These are phyloP conservation scores for Coccomyxa sp. DNA, from an alignment of 139 green algal species.

Conservation along the genomic window DNA sequence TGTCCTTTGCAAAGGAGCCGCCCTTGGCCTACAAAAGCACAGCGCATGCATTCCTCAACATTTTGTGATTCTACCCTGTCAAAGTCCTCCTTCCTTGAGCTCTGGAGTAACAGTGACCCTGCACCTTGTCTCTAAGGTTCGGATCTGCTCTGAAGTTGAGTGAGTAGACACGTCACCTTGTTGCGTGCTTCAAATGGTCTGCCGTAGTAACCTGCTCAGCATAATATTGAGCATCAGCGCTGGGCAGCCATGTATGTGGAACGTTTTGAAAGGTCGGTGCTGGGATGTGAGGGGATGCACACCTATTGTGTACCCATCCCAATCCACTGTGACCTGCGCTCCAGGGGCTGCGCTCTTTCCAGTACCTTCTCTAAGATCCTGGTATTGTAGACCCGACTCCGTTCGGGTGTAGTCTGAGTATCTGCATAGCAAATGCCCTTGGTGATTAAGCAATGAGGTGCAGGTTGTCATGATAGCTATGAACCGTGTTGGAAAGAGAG, in stretches of 20 bases:
- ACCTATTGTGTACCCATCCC: constrained; percentile 81
- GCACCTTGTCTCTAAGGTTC: no score
- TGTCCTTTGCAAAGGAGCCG: constrained; percentile 59
- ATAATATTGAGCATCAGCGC: not conserved
- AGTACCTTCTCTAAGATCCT: constrained; percentile 55
- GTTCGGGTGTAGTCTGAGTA: constrained; percentile 48
- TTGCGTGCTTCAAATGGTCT: constrained; percentile 83
- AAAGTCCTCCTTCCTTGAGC: no score
- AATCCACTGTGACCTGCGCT: constrained; percentile 77
- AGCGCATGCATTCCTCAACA: not conserved
- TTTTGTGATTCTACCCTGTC: no score
- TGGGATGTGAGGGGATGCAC: not conserved
- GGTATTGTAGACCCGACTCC: constrained; percentile 52
- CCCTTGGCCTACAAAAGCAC: constrained; percentile 63
- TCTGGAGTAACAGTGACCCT: no score
- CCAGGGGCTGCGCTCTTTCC: constrained; percentile 36
- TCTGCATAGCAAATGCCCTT: not conserved
- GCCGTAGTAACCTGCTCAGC: constrained; percentile 36
- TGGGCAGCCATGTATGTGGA: not conserved
- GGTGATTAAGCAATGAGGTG: no score
- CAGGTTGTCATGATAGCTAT: no score
- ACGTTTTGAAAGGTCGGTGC: not conserved
- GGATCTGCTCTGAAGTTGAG: no score
- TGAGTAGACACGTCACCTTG: constrained; percentile 49
- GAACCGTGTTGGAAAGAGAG: no score